Percentiles rank a stretch among this genome's conserved stretches.
Evolutionary conservation across 2,329 filamentous ascomycete species (phyloP).

Genomic region (Penicillium sp.): DNA sequence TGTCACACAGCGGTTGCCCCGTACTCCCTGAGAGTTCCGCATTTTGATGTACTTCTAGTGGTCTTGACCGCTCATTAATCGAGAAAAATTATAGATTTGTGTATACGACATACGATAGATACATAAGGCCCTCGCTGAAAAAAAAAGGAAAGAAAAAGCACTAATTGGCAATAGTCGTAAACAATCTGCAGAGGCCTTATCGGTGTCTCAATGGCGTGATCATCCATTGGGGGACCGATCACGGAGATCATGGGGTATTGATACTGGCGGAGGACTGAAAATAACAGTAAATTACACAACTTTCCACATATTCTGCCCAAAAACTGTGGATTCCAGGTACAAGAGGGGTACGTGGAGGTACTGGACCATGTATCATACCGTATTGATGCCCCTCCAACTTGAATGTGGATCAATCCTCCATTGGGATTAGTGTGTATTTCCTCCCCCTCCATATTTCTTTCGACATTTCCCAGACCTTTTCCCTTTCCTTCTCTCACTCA

Average conservation of each 20-base stretch:
- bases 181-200: background rate
- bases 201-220: constrained; percentile 8
- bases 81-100: background rate
- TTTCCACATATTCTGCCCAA: background rate
- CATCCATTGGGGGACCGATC: constrained; percentile 2
- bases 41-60: background rate
- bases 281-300: constrained; percentile 2
- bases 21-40: background rate
- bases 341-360: background rate
- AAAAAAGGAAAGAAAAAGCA: background rate
- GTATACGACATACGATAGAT: background rate
- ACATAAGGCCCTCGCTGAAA: background rate
- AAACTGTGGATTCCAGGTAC: background rate
- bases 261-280: background rate
- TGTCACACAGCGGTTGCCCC: background rate
- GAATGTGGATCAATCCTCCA: background rate
- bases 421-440: constrained; percentile 22
- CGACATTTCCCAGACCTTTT: constrained; percentile 2
- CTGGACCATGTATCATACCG: background rate
- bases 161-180: background rate
- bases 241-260: constrained; percentile 5
- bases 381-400: constrained; percentile 3
- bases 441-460: constrained; percentile 10
- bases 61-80: constrained; percentile 2
- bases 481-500: constrained; percentile 13